These are phyloP conservation scores for Boechera retrofracta DNA, from an alignment of 345 rosid genomes.

Conservation along the genomic window DNA sequence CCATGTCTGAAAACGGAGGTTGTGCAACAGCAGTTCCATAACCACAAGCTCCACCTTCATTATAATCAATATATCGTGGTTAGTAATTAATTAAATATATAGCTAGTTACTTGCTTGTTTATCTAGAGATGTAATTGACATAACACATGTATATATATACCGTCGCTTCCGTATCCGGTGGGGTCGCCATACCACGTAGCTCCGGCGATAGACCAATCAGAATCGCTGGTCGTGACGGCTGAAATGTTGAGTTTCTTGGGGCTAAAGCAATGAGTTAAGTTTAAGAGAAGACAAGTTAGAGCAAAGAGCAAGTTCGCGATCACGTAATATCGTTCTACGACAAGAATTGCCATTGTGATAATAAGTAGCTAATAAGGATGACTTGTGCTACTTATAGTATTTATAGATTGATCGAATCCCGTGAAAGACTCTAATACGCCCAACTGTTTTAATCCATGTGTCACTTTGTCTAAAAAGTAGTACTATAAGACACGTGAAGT, in stretches of 20 bases:
- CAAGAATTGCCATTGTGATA: conserved; percentile 17
- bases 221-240: conserved; percentile 5
- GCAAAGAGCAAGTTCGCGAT: conserved; percentile 28
- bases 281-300: conserved; percentile 30
- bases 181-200: conserved; percentile 71
- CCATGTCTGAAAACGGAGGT: conserved; percentile 56
- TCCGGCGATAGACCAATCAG: conserved; percentile 52
- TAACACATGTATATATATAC: conserved; percentile 36
- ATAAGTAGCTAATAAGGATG: background rate
- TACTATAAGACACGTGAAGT: conserved; percentile 21
- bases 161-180: conserved; percentile 56
- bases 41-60: conserved; percentile 76
- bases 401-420: conserved; percentile 6
- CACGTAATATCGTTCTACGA: background rate
- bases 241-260: conserved; percentile 48
- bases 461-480: background rate
- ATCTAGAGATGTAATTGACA: background rate
- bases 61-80: background rate
- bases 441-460: conserved; percentile 21
- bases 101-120: background rate
- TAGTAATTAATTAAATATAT: background rate
- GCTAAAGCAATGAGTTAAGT: conserved; percentile 46
- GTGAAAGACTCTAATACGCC: conserved; percentile 19
- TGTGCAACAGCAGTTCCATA: conserved; percentile 49
- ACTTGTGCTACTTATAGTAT: conserved; percentile 25